phyloP scores from a whole-genome alignment of 441 rosid species.

The Brassica balearica region DNA sequence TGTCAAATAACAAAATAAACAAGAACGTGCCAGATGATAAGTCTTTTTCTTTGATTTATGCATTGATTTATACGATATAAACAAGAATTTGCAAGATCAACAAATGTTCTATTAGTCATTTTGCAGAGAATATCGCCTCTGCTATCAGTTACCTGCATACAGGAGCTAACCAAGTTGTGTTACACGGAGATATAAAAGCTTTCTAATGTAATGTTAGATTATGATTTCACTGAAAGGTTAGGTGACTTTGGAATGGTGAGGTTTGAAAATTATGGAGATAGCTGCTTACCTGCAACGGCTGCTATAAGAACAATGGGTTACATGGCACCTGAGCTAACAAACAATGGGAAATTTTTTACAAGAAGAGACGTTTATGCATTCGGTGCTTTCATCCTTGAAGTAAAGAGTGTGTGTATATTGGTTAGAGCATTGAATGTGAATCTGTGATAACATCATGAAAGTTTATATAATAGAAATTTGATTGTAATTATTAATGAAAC shows the following conservation, averaged over 20 bases:
- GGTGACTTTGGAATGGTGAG: neutral
- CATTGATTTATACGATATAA: too few relatives aligned
- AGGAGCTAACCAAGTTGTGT: too few relatives aligned
- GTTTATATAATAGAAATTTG: neutral
- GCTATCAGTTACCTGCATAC: too few relatives aligned
- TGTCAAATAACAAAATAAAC: too few relatives aligned
- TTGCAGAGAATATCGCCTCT: too few relatives aligned
- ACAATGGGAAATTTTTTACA: constrained; percentile 46
- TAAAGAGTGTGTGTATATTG: constrained; percentile 30
- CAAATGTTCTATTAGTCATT: too few relatives aligned
- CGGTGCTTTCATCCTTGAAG: constrained; percentile 66
- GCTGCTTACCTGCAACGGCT: constrained; percentile 45
- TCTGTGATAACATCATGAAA: constrained; percentile 3
- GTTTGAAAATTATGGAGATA: constrained; percentile 49
- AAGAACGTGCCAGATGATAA: too few relatives aligned
- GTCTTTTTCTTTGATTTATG: too few relatives aligned
- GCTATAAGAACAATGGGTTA: constrained; percentile 51
- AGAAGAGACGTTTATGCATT: constrained; percentile 56
- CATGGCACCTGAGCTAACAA: constrained; percentile 56
- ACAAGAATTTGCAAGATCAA: too few relatives aligned
- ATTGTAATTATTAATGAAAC: constrained; percentile 25
- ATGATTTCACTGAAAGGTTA: too few relatives aligned
- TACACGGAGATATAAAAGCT: too few relatives aligned
- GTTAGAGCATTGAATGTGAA: constrained; percentile 24
- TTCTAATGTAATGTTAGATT: too few relatives aligned